Base-by-base conservation (phyloP, 2,329 filamentous ascomycete species). In the Pseudopithomyces maydicus region DNA sequence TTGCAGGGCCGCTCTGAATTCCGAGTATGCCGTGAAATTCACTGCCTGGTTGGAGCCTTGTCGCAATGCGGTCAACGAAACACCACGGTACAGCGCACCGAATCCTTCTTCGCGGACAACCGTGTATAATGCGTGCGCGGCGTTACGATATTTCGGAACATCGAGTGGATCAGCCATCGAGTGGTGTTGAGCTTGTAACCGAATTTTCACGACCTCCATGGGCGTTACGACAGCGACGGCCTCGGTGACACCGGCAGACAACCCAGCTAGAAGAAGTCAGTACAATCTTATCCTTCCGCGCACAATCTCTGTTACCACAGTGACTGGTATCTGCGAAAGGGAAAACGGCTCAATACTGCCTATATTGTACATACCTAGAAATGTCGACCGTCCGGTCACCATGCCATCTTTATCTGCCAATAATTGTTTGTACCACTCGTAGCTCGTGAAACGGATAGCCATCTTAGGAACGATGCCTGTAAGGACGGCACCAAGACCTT, bases 191-290 rank as follows among this genome's bases (percentile, higher is more conserved):
- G 94, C 94, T 83, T 99, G 95, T 67, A 99, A 86, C 47, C 95
- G 90, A 75, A 99, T 99, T 85, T 99, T 99, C 79, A 99, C 87
- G 60, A 99, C 95, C 81, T 99, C 95, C 95, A 99, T 99, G 6
- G 95, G 95, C 29, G 93, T 97, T 55, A 99, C 95, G 50, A 99
- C 91, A 47, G 91, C 89, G 43, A 99, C 94, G 63, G 95, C 95
- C 84, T 99, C 95, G 19, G 95, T 98, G 17, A 99, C 88, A 78
- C 95, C 95, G 23, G 95, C 95, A 22, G 90, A 86, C 44, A 99
- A 88, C 73, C 95, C 95, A 68, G 95, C 91, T 88, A 62, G 51
- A 33, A 0, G 46, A 23, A 36, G 58, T 73, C 39, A 72, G 65
- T 33, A 47, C 41, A n/a, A 48, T 20, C 36, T 35, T 11, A 5